phyloP scores from a whole-genome alignment of 2,329 filamentous ascomycete genomes.

The Dryadomyces sulphureus region DNA sequence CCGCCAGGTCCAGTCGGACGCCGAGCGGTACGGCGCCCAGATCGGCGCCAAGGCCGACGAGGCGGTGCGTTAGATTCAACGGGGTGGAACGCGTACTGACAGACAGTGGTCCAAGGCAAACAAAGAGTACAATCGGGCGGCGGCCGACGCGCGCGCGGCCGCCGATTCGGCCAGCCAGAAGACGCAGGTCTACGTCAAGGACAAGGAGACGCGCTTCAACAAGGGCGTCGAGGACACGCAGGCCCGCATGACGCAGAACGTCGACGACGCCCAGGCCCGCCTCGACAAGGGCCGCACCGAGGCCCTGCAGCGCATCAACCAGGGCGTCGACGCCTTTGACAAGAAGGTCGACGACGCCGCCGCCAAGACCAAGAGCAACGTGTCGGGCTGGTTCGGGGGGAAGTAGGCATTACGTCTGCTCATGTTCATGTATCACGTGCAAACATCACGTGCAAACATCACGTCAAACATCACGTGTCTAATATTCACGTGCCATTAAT shows the following conservation, averaged over 20 bases:
- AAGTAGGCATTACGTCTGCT: too few relatives aligned
- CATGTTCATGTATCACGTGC: too few relatives aligned
- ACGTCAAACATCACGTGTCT: too few relatives aligned
- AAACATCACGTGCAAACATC: too few relatives aligned
- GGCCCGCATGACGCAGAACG: constrained; percentile 51
- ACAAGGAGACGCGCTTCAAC: constrained; percentile 47
- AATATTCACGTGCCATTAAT: too few relatives aligned
- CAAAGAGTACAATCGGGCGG: constrained; percentile 24
- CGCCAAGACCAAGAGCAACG: constrained; percentile 66
- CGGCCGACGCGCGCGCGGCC: constrained; percentile 46
- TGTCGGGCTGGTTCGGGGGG: constrained; percentile 76
- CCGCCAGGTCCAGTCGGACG: constrained; percentile 51
- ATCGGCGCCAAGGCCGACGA: constrained; percentile 53
- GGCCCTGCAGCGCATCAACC: constrained; percentile 46
- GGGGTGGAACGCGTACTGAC: not conserved
- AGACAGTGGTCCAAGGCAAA: constrained; percentile 47
- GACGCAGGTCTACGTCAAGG: constrained; percentile 44
- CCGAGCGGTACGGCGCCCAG: constrained; percentile 43
- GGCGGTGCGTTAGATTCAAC: constrained; percentile 35
- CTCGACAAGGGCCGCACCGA: constrained; percentile 15
- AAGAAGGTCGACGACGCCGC: constrained; percentile 65
- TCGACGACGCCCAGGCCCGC: constrained; percentile 35
- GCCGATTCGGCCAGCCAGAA: constrained; percentile 46
- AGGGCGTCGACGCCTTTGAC: constrained; percentile 72
- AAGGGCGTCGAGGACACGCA: constrained; percentile 30